Percentiles rank a stretch among this genome's conserved stretches.
Evolutionary conservation across 2,329 filamentous ascomycete species (phyloP).

Genomic region (Alternaria viburni): DNA sequence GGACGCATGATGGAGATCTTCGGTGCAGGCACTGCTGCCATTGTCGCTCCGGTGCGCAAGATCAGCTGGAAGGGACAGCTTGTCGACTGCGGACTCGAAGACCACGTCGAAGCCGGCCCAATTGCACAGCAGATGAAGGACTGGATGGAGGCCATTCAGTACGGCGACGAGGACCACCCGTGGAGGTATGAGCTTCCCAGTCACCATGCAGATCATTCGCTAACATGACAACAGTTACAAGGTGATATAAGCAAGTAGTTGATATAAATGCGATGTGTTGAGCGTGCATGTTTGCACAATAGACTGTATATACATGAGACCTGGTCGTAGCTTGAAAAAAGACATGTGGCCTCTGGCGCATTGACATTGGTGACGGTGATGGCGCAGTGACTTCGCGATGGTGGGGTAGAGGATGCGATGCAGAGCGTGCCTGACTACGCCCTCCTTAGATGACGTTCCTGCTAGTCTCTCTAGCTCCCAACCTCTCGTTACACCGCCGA

Average conservation of each 20-base stretch:
- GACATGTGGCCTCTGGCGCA: background rate
- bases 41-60: conserved; percentile 86
- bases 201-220: conserved; percentile 4
- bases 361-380: background rate
- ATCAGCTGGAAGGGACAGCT: conserved; percentile 87
- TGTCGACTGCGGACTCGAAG: conserved; percentile 82
- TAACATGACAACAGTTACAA: conserved; percentile 38
- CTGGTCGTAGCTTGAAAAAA: background rate
- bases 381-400: background rate
- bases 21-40: conserved; percentile 89
- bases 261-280: background rate
- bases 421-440: conserved; percentile 15
- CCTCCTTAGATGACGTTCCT: conserved; percentile 11
- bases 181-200: conserved; percentile 72
- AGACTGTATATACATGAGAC: background rate
- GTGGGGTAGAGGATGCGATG: conserved; percentile 12
- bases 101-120: conserved; percentile 84
- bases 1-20: conserved; percentile 92
- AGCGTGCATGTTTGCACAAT: background rate
- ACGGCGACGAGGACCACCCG: conserved; percentile 81
- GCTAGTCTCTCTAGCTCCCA: conserved; percentile 12
- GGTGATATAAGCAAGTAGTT: conserved; percentile 19
- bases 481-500: conserved; percentile 1
- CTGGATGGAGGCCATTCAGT: conserved; percentile 96
- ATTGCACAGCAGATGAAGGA: conserved; percentile 87